Evolutionary conservation across 2,329 filamentous ascomycete species (phyloP).

Genomic region (Fusarium pseudocircinatum): DNA sequence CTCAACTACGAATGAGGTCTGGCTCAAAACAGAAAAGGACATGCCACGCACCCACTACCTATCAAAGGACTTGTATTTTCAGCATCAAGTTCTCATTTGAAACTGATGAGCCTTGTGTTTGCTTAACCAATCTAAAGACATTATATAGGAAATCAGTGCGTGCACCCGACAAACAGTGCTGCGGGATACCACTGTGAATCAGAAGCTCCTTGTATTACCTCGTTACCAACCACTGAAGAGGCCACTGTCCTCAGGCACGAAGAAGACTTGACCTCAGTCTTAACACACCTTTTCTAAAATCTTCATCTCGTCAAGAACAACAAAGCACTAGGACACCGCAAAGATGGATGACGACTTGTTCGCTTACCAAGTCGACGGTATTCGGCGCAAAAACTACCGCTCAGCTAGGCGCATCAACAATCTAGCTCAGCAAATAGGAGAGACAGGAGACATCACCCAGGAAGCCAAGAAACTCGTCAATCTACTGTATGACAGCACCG

Average conservation of each 20-base stretch:
- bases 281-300: too few relatives aligned
- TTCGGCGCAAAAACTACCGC: not conserved
- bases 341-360: not conserved
- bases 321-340: not conserved
- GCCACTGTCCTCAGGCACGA: not conserved
- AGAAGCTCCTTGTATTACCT: not conserved
- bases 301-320: not conserved
- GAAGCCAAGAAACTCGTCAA: not conserved
- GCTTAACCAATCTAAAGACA: accelerated
- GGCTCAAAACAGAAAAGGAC: not conserved
- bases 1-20: not conserved
- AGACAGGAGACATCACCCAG: not conserved
- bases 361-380: not conserved
- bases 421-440: not conserved
- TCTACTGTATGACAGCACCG: not conserved
- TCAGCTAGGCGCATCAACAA: not conserved
- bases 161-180: not conserved
- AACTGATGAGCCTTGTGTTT: not conserved
- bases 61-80: accelerated
- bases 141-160: accelerated
- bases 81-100: accelerated
- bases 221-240: not conserved
- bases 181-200: not conserved
- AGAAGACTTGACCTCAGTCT: not conserved
- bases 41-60: not conserved